phyloP scores from a whole-genome alignment of 441 rosid species.

The Populus hybrid region DNA sequence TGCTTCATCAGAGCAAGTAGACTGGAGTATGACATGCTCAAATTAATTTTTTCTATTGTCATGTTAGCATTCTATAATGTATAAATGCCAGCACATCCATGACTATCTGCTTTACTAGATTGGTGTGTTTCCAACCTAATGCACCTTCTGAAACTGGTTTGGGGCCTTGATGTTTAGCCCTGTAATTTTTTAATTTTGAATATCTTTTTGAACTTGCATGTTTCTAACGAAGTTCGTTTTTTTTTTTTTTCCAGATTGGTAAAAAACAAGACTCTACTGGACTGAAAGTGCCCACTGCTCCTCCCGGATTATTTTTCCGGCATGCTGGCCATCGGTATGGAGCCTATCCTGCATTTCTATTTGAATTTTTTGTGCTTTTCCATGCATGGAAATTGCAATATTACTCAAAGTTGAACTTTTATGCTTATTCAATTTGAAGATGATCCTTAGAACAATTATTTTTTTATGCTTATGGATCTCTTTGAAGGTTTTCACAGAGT shows the following conservation, averaged over 20 bases:
- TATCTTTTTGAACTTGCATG: background rate
- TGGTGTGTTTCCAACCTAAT: background rate
- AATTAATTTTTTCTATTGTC: background rate
- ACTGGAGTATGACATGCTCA: background rate
- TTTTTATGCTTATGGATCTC: background rate
- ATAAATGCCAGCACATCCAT: background rate
- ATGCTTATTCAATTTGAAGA: background rate
- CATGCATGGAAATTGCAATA: background rate
- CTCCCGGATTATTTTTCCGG: conserved; percentile 34
- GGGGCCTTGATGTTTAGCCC: background rate
- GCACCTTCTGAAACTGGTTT: background rate
- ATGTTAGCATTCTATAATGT: background rate
- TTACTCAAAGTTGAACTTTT: background rate
- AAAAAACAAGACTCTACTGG: conserved; percentile 36
- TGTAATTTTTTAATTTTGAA: background rate
- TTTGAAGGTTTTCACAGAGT: background rate
- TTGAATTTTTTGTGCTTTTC: background rate
- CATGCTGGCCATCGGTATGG: conserved; percentile 30
- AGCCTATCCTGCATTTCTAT: background rate
- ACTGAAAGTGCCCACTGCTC: conserved; percentile 34
- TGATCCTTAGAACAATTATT: background rate
- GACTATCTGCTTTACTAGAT: background rate
- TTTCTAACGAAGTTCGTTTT: conserved; percentile 1
- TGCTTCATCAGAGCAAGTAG: background rate
- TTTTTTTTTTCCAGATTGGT: conserved; percentile 34